Evolutionary conservation across 495 filamentous ascomycete genomes (phyloP), one percentile per base, ranked within the genome.

Genomic region (Glarea lozoyensis): DNA sequence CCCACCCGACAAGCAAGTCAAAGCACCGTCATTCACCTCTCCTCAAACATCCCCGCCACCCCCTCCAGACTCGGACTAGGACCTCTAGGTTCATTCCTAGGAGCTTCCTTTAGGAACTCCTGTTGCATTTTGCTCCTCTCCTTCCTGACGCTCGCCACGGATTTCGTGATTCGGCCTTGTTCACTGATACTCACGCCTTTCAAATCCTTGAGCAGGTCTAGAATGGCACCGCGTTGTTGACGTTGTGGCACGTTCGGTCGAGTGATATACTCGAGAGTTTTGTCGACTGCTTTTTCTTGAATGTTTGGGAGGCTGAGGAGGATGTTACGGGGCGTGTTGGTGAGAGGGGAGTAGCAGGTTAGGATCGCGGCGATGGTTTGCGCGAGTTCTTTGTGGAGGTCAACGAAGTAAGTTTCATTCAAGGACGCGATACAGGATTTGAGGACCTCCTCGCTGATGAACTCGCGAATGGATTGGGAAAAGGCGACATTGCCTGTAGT

Each of bases 371-470:
- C 88, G 50, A 99, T 94, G 3, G 95, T 72, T 24, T 79, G 71
- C 11, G 87, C 92, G 9, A 97, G 74, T 25, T 97, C 92, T 60
- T 88, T 93, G 54, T 99, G 92, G 55, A 89, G 76, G 44, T 99
- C 92, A 30, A 95, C 89, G 52, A 97, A 97, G 57, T 97, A 96
- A 1, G 87, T 77, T 42, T 97, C 92, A 60, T 97, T 82, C 22
- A 99, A 73, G 11, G 85, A 90, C 16, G 86, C 82, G 60, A 94
- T 85, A 47, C 80, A 84, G 0, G 84, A 79, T 64, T 81, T 83
- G 17, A 93, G 70, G 3, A 90, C 86, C 46, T 94, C 86, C 20
- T 75, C 81, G 44, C 72, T 83, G 52, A 97, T 88, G 52, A 92
- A 99, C 55, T 96, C 88, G 48, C 88, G 83, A 43, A 97, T 89